Base-by-base conservation (phyloP, 2,329 filamentous ascomycete genomes). In the Verticillium longisporum region DNA sequence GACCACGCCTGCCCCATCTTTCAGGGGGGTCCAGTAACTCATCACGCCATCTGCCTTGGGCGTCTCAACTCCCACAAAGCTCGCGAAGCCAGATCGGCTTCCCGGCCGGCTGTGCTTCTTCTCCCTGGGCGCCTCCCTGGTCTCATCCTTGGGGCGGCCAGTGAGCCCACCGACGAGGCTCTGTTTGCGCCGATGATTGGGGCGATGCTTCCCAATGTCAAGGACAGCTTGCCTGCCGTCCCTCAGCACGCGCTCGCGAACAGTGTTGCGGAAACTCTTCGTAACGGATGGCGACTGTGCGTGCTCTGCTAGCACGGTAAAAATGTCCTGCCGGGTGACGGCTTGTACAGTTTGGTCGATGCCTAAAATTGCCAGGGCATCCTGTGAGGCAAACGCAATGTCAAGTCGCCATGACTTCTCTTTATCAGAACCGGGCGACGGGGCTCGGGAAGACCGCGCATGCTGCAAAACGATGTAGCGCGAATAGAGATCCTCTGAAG, bases 301-400 rank as follows among this genome's bases (percentile, higher is more conserved):
- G 55, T 79, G 75, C n/a, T 80, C 75, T 4, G 74, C 71, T 4
- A 87, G 75, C n/a, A 85, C 77, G 50, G 78, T 75, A 67, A 86
- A 86, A 13, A 85, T 74, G 62, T 86, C 82, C 63, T 75, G 77
- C 56, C 79, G 76, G 56, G 76, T 68, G 57, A 76, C 70, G 11
- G 68, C 67, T 5, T 68, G 70, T 15, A 70, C 64, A 0, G 73
- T 72, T 10, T 70, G 38, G 0, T 69, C 70, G 0, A 76, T 72
- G 13, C 73, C 77, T 1, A 86, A 74, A 11, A 82, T 70, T 11
- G 81, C 77, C 0, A 80, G 72, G 56, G 82, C 76, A 11, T 77
- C 74, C 6, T 74, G 72, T 1, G 80, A 83, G 65, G 77, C 78
- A 68, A 77, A 81, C 7, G 75, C 70, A 36, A 84, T 75, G 60